phyloP scores from a whole-genome alignment of 2,329 filamentous ascomycete genomes.

The Fusarium cicatricum region DNA sequence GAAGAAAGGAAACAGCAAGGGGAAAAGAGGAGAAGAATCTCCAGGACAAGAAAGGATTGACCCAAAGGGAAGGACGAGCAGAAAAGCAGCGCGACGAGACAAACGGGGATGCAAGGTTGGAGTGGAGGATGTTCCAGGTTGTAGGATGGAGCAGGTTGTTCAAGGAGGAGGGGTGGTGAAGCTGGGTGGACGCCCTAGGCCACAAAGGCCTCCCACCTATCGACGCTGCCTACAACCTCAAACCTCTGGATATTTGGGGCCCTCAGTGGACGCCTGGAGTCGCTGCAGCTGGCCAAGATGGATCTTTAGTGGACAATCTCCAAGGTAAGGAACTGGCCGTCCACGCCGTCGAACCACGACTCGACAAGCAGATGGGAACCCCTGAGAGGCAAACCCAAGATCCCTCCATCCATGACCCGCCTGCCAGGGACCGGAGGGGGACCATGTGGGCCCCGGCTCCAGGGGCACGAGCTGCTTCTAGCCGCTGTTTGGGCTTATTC shows the following conservation, averaged over 20 bases:
- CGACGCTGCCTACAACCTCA: neutral
- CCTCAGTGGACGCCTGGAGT: conserved; percentile 22
- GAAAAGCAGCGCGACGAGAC: conserved; percentile 2
- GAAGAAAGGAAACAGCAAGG: conserved; percentile 19
- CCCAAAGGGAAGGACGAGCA: conserved; percentile 22
- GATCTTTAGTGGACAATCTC: conserved; percentile 18
- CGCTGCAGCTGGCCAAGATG: too few species aligned
- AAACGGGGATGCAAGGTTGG: conserved; percentile 25
- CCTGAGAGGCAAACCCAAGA: conserved; percentile 31
- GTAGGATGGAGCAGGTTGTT: neutral
- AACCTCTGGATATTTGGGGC: neutral
- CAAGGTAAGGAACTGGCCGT: neutral
- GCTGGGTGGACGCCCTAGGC: conserved; percentile 24
- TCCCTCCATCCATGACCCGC: conserved; percentile 21
- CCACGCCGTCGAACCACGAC: conserved; percentile 3
- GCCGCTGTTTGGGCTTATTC: too few species aligned
- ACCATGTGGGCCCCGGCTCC: too few species aligned
- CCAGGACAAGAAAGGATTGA: conserved; percentile 32
- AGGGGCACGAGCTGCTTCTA: neutral
- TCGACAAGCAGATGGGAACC: conserved; percentile 8
- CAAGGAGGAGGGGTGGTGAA: conserved; percentile 12
- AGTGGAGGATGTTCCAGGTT: conserved; percentile 14
- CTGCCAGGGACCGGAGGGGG: conserved; percentile 18
- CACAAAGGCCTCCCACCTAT: conserved; percentile 1
- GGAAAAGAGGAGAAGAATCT: conserved; percentile 32